Evolutionary conservation across 2,329 filamentous ascomycete genomes (phyloP).

Genomic region (Aureobasidium sp.): DNA sequence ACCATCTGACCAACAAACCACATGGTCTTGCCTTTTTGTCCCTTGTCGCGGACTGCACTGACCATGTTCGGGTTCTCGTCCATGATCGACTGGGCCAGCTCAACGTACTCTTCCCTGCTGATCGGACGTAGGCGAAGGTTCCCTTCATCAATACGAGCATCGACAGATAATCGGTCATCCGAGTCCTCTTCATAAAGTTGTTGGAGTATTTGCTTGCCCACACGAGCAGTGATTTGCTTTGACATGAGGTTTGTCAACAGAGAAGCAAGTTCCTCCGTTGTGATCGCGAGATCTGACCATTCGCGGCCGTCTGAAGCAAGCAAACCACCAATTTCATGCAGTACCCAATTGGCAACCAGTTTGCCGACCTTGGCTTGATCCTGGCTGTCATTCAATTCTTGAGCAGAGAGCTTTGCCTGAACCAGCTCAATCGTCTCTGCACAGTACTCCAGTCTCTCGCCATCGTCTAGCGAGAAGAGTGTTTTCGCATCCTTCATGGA

Average conservation of each 20-base stretch:
- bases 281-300: slow-evolving; percentile 36
- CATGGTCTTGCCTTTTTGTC: slow-evolving; percentile 56
- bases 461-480: slow-evolving; percentile 67
- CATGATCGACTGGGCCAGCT: slow-evolving; percentile 47
- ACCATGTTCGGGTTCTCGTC: slow-evolving; percentile 50
- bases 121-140: slow-evolving; percentile 48
- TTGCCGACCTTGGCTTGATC: slow-evolving; percentile 35
- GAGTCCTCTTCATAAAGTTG: slow-evolving; percentile 43
- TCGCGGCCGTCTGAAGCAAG: slow-evolving; percentile 30
- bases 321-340: slow-evolving; percentile 45
- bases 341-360: slow-evolving; percentile 51
- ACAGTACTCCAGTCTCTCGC: slow-evolving; percentile 74
- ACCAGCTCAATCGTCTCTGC: slow-evolving; percentile 54
- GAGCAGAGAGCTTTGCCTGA: slow-evolving; percentile 10
- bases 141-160: slow-evolving; percentile 49
- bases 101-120: slow-evolving; percentile 47
- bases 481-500: slow-evolving; percentile 76
- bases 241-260: slow-evolving; percentile 34
- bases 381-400: background rate
- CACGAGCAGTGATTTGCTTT: slow-evolving; percentile 43
- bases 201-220: slow-evolving; percentile 53
- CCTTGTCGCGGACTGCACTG: slow-evolving; percentile 49
- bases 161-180: slow-evolving; percentile 31
- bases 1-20: slow-evolving; percentile 65
- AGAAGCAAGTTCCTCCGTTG: slow-evolving; percentile 33